These are phyloP conservation scores for Lentinus tigrinus DNA, from an alignment of 768 basidiomycete species.

Conservation along the genomic window DNA sequence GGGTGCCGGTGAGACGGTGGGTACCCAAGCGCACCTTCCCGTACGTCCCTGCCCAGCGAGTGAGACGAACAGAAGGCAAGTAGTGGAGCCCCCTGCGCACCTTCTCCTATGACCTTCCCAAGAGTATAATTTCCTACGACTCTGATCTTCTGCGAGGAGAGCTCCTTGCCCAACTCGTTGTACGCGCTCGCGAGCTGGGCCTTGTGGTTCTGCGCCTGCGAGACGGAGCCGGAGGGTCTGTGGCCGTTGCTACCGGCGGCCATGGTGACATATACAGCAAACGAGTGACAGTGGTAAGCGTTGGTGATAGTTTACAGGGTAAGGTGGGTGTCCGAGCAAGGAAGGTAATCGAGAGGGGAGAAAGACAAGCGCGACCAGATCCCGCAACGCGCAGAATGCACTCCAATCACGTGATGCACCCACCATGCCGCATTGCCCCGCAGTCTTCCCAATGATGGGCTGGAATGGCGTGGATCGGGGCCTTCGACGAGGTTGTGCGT, in stretches of 20 bases:
- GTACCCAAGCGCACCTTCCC: constrained; percentile 95
- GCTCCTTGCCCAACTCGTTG: constrained; percentile 95
- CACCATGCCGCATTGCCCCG: neutral
- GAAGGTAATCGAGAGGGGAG: neutral
- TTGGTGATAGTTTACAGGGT: constrained; percentile 9
- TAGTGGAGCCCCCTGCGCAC: constrained; percentile 40
- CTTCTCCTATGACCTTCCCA: constrained; percentile 94
- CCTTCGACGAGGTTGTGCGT: neutral
- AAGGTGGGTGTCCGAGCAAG: constrained; percentile 1
- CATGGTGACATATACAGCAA: constrained; percentile 30
- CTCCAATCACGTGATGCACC: neutral
- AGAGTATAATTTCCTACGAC: constrained; percentile 95
- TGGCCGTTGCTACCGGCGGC: constrained; percentile 22
- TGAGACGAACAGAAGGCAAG: neutral
- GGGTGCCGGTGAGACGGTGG: constrained; percentile 86
- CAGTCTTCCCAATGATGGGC: neutral
- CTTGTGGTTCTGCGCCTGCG: constrained; percentile 59
- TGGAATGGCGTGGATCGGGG: neutral
- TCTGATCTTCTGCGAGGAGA: constrained; percentile 85
- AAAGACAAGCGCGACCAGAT: neutral
- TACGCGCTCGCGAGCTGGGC: constrained; percentile 93
- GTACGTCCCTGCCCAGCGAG: constrained; percentile 61
- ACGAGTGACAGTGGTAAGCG: constrained; percentile 19
- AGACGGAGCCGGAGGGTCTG: constrained; percentile 30
- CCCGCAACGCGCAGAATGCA: neutral